Evolutionary conservation across 768 basidiomycete species (phyloP).

Genomic region (Mycena polygramma): DNA sequence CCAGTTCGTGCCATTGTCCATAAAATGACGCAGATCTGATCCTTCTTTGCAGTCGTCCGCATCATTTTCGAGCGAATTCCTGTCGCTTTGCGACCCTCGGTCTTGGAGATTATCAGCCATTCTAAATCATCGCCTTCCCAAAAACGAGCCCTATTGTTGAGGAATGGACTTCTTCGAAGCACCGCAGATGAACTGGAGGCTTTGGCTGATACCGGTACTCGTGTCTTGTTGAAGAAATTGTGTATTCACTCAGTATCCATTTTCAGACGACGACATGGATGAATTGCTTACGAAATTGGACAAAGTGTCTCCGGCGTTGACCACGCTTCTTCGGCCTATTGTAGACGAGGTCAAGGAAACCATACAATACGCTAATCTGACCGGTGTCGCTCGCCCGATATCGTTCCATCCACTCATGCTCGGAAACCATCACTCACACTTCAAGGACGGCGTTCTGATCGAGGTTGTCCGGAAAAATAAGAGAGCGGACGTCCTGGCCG

Average conservation of each 20-base stretch:
- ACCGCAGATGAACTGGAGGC: slow-evolving; percentile 82
- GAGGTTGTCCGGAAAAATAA: slow-evolving; percentile 80
- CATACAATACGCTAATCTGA: slow-evolving; percentile 67
- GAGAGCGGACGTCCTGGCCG: slow-evolving; percentile 78
- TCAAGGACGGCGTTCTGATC: slow-evolving; percentile 81
- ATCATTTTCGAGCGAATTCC: slow-evolving; percentile 73
- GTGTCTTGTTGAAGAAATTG: not conserved
- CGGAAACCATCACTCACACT: slow-evolving; percentile 71
- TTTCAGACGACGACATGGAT: slow-evolving; percentile 75
- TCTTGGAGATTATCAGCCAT: slow-evolving; percentile 76
- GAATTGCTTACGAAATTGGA: slow-evolving; percentile 68
- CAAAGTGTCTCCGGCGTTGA: slow-evolving; percentile 68
- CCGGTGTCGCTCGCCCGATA: slow-evolving; percentile 75
- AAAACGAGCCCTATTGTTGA: slow-evolving; percentile 76
- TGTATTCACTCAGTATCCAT: slow-evolving; percentile 5
- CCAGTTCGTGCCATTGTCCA: slow-evolving; percentile 59
- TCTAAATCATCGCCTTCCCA: slow-evolving; percentile 75
- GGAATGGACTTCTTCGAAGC: slow-evolving; percentile 76
- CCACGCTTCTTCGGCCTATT: slow-evolving; percentile 60
- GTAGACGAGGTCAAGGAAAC: slow-evolving; percentile 75
- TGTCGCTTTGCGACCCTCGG: slow-evolving; percentile 62
- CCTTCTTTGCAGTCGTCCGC: slow-evolving; percentile 70
- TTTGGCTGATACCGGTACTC: slow-evolving; percentile 69
- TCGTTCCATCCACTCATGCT: slow-evolving; percentile 83
- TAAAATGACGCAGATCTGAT: slow-evolving; percentile 12